Evolutionary conservation across 2,329 filamentous ascomycete genomes (phyloP).

Genomic region (Onygenales sp.): DNA sequence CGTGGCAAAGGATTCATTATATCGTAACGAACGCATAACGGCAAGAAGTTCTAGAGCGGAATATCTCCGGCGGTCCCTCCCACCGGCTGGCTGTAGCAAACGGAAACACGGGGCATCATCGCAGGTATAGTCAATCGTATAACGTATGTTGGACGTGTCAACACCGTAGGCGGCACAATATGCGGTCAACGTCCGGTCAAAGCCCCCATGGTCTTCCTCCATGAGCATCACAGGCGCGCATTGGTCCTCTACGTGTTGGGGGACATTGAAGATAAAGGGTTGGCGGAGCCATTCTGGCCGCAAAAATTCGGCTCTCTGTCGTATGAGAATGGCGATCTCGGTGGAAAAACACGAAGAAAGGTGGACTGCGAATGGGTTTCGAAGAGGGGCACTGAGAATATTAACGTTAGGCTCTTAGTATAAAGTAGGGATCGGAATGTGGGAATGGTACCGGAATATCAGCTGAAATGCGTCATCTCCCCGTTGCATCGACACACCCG

Average conservation of each 20-base stretch:
- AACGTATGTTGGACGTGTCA: slow-evolving; percentile 57
- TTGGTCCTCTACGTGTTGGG: slow-evolving; percentile 44
- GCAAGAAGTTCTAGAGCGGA: slow-evolving; percentile 55
- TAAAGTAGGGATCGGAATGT: background rate
- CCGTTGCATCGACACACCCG: slow-evolving; percentile 49
- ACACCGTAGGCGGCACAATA: slow-evolving; percentile 62
- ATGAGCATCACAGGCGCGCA: slow-evolving; percentile 37
- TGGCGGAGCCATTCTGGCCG: slow-evolving; percentile 57
- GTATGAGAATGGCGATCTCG: slow-evolving; percentile 55
- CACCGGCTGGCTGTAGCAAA: slow-evolving; percentile 48
- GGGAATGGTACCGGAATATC: slow-evolving; percentile 44
- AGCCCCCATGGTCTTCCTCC: slow-evolving; percentile 51
- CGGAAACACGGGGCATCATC: slow-evolving; percentile 61
- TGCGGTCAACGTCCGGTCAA: slow-evolving; percentile 58
- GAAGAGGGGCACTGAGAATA: slow-evolving; percentile 42
- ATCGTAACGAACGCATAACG: slow-evolving; percentile 59
- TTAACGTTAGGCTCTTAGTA: background rate
- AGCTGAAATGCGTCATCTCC: slow-evolving; percentile 59
- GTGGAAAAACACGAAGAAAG: slow-evolving; percentile 55
- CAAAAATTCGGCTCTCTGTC: slow-evolving; percentile 52
- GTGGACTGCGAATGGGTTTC: slow-evolving; percentile 46
- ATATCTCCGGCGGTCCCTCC: slow-evolving; percentile 43
- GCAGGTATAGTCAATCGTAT: slow-evolving; percentile 50
- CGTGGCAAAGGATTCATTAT: slow-evolving; percentile 59
- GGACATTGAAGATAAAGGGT: slow-evolving; percentile 54